These are phyloP conservation scores for Podaxis sp. DNA, from an alignment of 768 basidiomycete species.

Conservation along the genomic window DNA sequence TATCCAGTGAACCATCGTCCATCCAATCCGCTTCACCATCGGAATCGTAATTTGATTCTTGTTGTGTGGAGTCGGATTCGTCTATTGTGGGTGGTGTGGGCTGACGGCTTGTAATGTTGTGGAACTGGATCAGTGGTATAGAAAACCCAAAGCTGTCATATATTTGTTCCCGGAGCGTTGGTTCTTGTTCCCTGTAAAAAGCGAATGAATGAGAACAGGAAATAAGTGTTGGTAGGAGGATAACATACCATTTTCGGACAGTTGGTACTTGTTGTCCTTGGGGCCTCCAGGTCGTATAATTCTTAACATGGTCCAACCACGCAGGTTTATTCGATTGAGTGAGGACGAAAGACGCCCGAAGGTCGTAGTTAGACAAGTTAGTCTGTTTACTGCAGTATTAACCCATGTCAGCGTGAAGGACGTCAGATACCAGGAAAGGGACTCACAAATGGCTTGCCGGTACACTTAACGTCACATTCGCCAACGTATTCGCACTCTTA, in stretches of 20 bases:
- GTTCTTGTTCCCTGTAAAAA: background rate
- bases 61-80: constrained; percentile 14
- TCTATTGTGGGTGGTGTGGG: background rate
- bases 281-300: constrained; percentile 32
- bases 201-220: background rate
- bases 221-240: constrained; percentile 23
- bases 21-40: constrained; percentile 17
- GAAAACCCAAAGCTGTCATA: constrained; percentile 33
- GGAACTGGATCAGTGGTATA: constrained; percentile 32
- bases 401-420: background rate
- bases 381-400: constrained; percentile 19
- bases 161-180: constrained; percentile 24
- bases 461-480: constrained; percentile 25
- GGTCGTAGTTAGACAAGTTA: constrained; percentile 28
- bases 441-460: constrained; percentile 32
- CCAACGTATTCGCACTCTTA: constrained; percentile 22
- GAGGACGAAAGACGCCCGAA: constrained; percentile 36
- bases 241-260: constrained; percentile 25
- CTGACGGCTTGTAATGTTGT: constrained; percentile 20
- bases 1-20: background rate
- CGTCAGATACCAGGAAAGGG: background rate
- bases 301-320: constrained; percentile 24
- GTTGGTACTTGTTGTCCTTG: constrained; percentile 12
- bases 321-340: constrained; percentile 29
- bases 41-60: background rate